Percentiles rank a stretch among this genome's conserved stretches.
These are phyloP conservation scores for Marasmius oreades DNA, from an alignment of 1,284 basidiomycete genomes.

Conservation along the genomic window DNA sequence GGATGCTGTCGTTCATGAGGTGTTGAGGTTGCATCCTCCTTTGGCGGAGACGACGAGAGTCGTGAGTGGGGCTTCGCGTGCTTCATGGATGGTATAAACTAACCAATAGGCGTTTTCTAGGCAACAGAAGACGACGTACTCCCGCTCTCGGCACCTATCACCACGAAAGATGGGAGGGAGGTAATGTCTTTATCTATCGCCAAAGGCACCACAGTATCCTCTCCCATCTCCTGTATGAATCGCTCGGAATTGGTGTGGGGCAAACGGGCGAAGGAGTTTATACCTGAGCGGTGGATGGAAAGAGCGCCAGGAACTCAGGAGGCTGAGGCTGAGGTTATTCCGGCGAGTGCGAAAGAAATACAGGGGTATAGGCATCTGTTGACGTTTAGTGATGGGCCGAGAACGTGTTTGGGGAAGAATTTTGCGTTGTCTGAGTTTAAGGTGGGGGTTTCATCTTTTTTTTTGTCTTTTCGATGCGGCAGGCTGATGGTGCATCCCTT, in stretches of 20 bases:
- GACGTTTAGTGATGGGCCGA: slow-evolving; percentile 47
- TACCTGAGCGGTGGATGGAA: slow-evolving; percentile 36
- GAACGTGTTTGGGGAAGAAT: slow-evolving; percentile 40
- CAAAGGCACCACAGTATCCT: slow-evolving; percentile 31
- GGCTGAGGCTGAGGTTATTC: not conserved
- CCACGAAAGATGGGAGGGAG: slow-evolving; percentile 31
- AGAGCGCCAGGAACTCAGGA: not conserved
- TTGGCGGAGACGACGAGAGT: slow-evolving; percentile 35
- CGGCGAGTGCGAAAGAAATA: slow-evolving; percentile 29
- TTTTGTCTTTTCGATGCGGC: slow-evolving; percentile 5
- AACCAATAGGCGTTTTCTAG: too few species aligned
- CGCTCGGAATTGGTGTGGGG: slow-evolving; percentile 37
- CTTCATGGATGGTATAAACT: too few species aligned
- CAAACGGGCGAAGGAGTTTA: slow-evolving; percentile 32
- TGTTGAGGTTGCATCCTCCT: slow-evolving; percentile 41
- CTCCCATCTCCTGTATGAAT: slow-evolving; percentile 36
- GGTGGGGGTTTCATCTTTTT: slow-evolving; percentile 34
- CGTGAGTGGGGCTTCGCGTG: too few species aligned
- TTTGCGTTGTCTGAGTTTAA: slow-evolving; percentile 48
- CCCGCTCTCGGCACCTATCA: slow-evolving; percentile 31
- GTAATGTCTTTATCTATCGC: slow-evolving; percentile 31
- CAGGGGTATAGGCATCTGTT: slow-evolving; percentile 39
- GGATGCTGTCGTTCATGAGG: slow-evolving; percentile 46
- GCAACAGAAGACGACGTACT: slow-evolving; percentile 50
- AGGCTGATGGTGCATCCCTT: too few species aligned